Conservation (phyloP, 2,329 filamentous ascomycete genomes). For the Thielaviopsis populi region DNA sequence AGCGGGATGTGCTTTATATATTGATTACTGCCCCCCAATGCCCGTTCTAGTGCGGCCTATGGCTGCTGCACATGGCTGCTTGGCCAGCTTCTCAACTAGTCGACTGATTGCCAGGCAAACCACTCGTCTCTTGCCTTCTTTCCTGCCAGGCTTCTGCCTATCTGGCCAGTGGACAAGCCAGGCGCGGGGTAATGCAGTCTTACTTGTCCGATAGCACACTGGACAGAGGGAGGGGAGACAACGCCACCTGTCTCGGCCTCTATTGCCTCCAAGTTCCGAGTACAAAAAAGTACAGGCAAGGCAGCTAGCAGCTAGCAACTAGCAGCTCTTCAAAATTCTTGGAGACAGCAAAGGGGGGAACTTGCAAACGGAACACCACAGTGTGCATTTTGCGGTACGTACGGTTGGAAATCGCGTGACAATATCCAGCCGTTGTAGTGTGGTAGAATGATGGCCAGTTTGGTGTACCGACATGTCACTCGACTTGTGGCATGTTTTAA, state of each 20-base stretch:
- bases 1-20: slow-evolving; percentile 2
- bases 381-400: neutral
- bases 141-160: neutral
- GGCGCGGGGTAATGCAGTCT: neutral
- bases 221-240: neutral
- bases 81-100: neutral
- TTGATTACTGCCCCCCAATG: neutral
- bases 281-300: neutral
- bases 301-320: neutral
- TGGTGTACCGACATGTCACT: slow-evolving; percentile 1
- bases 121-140: neutral
- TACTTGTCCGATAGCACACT: neutral
- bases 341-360: neutral
- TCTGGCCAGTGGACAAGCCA: neutral
- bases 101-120: neutral
- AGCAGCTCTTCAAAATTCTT: neutral
- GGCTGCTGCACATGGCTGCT: neutral
- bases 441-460: neutral
- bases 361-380: neutral
- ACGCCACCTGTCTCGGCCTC: neutral
- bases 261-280: neutral
- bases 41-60: neutral
- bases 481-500: slow-evolving; percentile 1
- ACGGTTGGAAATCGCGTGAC: slow-evolving; percentile 1
- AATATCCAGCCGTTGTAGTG: neutral